A percentile compares a stretch with the other conserved stretches of the same genome.
phyloP scores from a whole-genome alignment of 768 basidiomycete genomes.

The Trametes maxima region DNA sequence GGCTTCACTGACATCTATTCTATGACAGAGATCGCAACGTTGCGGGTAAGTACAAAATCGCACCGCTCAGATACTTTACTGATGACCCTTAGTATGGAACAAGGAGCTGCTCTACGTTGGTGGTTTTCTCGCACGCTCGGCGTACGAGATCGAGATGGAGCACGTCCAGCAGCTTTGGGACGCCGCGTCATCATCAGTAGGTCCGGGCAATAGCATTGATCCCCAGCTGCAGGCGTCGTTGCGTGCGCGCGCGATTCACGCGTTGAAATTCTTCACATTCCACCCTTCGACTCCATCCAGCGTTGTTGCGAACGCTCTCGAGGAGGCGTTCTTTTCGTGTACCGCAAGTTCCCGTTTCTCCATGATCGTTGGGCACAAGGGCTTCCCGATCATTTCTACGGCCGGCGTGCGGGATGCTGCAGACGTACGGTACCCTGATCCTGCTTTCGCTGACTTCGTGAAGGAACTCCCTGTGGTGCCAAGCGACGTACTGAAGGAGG shows the following conservation, averaged over 20 bases:
- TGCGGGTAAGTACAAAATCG: conserved; percentile 49
- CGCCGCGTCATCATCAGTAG: conserved; percentile 38
- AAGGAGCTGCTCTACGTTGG: conserved; percentile 84
- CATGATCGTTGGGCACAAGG: conserved; percentile 22
- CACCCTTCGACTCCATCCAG: conserved; percentile 83
- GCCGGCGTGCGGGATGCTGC: conserved; percentile 66
- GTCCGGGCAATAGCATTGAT: conserved; percentile 7
- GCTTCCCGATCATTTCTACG: conserved; percentile 75
- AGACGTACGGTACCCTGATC: conserved; percentile 74
- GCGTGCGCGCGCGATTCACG: conserved; percentile 67
- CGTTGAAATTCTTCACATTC: conserved; percentile 89
- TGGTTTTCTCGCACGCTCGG: conserved; percentile 77
- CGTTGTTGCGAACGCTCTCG: conserved; percentile 71
- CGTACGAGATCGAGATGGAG: conserved; percentile 82
- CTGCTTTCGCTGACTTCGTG: conserved; percentile 72
- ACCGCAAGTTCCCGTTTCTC: conserved; percentile 30
- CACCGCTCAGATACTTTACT: neutral
- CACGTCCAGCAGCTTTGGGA: conserved; percentile 65
- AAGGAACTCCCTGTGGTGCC: conserved; percentile 78
- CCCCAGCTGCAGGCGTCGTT: conserved; percentile 53
- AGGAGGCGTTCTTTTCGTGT: conserved; percentile 79
- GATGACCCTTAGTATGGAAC: conserved; percentile 71
- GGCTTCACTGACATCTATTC: neutral
- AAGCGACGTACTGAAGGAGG: conserved; percentile 54
- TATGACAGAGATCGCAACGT: conserved; percentile 74